Evolutionary conservation across 2,329 filamentous ascomycete species (phyloP).

Genomic region (Hysterium pulicare): DNA sequence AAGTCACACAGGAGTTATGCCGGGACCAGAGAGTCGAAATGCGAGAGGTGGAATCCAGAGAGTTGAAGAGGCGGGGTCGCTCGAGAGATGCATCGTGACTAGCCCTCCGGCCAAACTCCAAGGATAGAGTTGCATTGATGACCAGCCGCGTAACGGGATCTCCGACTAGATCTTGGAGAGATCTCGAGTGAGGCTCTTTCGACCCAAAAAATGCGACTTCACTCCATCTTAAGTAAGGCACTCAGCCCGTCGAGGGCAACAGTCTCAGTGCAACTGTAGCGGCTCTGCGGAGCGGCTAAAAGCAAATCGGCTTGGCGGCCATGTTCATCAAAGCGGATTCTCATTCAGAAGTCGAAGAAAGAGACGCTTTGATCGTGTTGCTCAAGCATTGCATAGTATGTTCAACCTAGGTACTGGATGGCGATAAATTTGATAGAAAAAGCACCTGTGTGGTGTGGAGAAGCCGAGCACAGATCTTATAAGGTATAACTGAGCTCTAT

Average conservation of each 20-base stretch:
- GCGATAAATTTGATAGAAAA: slow-evolving; percentile 6
- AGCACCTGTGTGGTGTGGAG: slow-evolving; percentile 7
- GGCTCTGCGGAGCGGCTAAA: slow-evolving; percentile 17
- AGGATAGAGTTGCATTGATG: slow-evolving; percentile 2
- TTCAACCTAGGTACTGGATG: slow-evolving; percentile 15
- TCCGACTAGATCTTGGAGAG: too few relatives aligned
- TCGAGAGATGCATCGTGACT: not conserved
- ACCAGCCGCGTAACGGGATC: slow-evolving; percentile 3
- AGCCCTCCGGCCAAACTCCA: not conserved
- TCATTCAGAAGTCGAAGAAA: slow-evolving; percentile 4
- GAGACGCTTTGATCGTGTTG: slow-evolving; percentile 7
- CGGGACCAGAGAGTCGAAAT: not conserved
- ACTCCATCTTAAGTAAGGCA: slow-evolving; percentile 14
- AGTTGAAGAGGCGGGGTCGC: slow-evolving; percentile 2
- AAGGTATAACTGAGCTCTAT: slow-evolving; percentile 7
- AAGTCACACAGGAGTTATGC: slow-evolving; percentile 7
- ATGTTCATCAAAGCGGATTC: slow-evolving; percentile 6
- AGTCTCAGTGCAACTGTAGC: slow-evolving; percentile 3
- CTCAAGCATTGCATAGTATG: slow-evolving; percentile 8
- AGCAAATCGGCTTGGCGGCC: slow-evolving; percentile 10
- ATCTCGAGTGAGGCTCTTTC: slow-evolving; percentile 8
- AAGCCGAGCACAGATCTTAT: not conserved
- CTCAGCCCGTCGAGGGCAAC: slow-evolving; percentile 5
- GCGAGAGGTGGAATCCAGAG: slow-evolving; percentile 1
- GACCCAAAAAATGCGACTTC: not conserved